Evolutionary conservation across 495 filamentous ascomycete genomes (phyloP).

Genomic region (Aspergillus asperescens): DNA sequence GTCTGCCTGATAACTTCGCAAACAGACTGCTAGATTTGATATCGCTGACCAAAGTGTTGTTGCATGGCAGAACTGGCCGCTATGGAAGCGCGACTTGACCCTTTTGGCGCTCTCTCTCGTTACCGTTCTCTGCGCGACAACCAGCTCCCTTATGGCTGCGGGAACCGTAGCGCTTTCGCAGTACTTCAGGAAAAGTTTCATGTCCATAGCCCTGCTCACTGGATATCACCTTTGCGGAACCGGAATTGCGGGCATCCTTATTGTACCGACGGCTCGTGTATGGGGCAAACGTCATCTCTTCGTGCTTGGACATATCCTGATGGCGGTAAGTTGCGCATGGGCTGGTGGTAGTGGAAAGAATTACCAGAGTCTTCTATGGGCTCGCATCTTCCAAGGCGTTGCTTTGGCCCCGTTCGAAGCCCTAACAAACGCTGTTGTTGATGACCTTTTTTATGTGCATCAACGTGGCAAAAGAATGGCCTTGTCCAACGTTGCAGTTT

Average conservation of each 20-base stretch:
- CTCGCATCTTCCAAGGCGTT: constrained; percentile 70
- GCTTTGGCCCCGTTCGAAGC: constrained; percentile 73
- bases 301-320: constrained; percentile 67
- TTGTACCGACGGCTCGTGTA: constrained; percentile 81
- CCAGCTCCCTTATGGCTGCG: constrained; percentile 80
- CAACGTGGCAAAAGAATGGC: constrained; percentile 87
- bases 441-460: constrained; percentile 74
- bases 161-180: constrained; percentile 70
- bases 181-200: constrained; percentile 56
- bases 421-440: constrained; percentile 70
- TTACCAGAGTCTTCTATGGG: constrained; percentile 67
- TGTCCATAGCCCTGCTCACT: constrained; percentile 71
- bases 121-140: constrained; percentile 72
- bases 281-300: constrained; percentile 92
- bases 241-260: constrained; percentile 71
- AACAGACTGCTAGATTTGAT: not conserved
- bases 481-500: constrained; percentile 78
- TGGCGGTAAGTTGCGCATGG: constrained; percentile 71
- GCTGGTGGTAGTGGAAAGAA: constrained; percentile 62
- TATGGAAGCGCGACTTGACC: constrained; percentile 81
- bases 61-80: constrained; percentile 74
- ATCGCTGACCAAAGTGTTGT: constrained; percentile 17
- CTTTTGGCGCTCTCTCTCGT: constrained; percentile 69
- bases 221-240: constrained; percentile 85
- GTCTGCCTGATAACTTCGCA: not conserved